Evolutionary conservation across 139 green algal species (phyloP).

Genomic region (Coccomyxa sp.): DNA sequence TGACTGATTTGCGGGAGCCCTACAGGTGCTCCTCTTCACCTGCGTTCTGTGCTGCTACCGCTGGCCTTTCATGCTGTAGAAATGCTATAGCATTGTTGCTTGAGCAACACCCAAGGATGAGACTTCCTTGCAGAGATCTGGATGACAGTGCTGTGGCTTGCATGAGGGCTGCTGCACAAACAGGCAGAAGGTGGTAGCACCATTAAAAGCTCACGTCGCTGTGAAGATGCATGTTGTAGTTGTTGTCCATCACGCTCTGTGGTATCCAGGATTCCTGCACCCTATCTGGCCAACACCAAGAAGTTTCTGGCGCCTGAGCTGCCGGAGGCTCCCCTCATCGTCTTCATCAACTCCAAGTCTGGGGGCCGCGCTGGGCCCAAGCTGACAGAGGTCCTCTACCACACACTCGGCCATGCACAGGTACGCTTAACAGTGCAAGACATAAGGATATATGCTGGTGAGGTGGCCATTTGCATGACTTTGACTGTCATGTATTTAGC

Average conservation of each 20-base stretch:
- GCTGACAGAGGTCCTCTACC: constrained; percentile 56
- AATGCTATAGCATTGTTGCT: neutral
- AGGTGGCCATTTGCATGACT: neutral
- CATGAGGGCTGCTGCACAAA: neutral
- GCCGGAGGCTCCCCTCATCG: constrained; percentile 65
- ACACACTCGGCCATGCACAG: constrained; percentile 62
- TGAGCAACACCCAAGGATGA: too few relatives aligned
- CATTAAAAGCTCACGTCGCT: too few relatives aligned
- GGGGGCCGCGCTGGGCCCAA: constrained; percentile 62
- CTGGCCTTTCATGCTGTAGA: too few relatives aligned
- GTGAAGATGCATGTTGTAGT: neutral
- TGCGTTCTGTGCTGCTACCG: neutral
- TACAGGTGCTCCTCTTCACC: constrained; percentile 40
- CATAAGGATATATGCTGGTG: constrained; percentile 8
- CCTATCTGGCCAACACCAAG: constrained; percentile 37
- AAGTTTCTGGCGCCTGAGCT: constrained; percentile 14
- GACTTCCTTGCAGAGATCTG: too few relatives aligned
- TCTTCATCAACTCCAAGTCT: constrained; percentile 79
- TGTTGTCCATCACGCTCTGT: neutral
- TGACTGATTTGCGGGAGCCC: constrained; percentile 55
- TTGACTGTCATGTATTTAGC: neutral
- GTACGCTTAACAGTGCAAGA: constrained; percentile 11
- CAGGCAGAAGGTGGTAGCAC: too few relatives aligned
- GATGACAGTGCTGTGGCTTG: too few relatives aligned
- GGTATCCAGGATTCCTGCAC: constrained; percentile 32